Conservation (phyloP, 768 basidiomycete genomes). For the Pleurotus giganteus region DNA sequence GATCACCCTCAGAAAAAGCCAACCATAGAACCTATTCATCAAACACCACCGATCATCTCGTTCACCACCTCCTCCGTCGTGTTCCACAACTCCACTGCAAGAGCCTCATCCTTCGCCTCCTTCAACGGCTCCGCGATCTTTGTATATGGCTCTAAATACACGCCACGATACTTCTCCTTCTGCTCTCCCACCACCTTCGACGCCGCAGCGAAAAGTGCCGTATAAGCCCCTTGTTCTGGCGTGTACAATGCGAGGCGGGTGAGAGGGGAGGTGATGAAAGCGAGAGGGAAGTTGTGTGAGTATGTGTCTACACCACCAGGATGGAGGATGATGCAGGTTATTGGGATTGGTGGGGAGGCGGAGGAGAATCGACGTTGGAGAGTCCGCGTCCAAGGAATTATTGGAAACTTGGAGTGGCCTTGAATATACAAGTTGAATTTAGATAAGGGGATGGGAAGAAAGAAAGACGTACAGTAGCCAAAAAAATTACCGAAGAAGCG, state of each 20-base stretch:
- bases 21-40: too few species aligned
- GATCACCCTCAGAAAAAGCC: too few species aligned
- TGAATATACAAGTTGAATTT: background rate
- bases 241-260: slow-evolving; percentile 15
- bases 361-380: slow-evolving; percentile 46
- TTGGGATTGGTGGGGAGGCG: slow-evolving; percentile 26
- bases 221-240: slow-evolving; percentile 32
- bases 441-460: background rate
- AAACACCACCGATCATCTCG: too few species aligned
- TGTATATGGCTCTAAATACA: slow-evolving; percentile 34
- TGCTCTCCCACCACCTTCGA: slow-evolving; percentile 29
- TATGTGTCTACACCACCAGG: slow-evolving; percentile 39
- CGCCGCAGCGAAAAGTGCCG: slow-evolving; percentile 38
- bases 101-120: slow-evolving; percentile 26
- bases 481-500: slow-evolving; percentile 16
- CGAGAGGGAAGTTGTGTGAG: slow-evolving; percentile 14
- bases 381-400: slow-evolving; percentile 45
- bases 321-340: slow-evolving; percentile 38
- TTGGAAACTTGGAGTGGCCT: slow-evolving; percentile 54
- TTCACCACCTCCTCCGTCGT: slow-evolving; percentile 15
- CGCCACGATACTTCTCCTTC: slow-evolving; percentile 31
- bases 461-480: slow-evolving; percentile 30
- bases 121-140: slow-evolving; percentile 23
- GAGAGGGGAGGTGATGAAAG: slow-evolving; percentile 13
- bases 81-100: slow-evolving; percentile 37